These are phyloP conservation scores for Amauroascus niger DNA, from an alignment of 2,329 filamentous ascomycete species.

Conservation along the genomic window DNA sequence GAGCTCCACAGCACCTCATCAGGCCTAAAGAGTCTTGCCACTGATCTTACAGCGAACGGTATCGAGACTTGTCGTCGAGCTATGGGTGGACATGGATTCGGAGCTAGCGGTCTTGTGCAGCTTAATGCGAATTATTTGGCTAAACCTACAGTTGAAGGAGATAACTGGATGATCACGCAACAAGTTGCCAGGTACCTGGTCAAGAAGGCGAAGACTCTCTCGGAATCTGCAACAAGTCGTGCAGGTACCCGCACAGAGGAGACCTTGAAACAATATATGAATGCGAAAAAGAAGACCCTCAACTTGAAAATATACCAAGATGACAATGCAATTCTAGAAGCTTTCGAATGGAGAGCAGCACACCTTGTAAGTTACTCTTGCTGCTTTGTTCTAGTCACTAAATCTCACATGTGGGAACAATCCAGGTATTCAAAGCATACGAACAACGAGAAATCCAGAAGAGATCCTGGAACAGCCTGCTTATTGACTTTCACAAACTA, in stretches of 20 bases:
- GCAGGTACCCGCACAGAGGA: conserved; percentile 12
- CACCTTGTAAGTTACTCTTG: conserved; percentile 24
- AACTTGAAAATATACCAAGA: conserved; percentile 24
- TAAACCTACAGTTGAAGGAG: conserved; percentile 48
- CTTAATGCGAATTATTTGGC: conserved; percentile 44
- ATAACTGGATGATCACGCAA: conserved; percentile 51
- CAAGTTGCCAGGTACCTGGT: conserved; percentile 44
- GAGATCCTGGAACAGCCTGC: conserved; percentile 38
- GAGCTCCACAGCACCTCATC: conserved; percentile 47
- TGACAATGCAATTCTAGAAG: conserved; percentile 35
- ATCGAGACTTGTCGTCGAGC: conserved; percentile 47
- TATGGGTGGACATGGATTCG: conserved; percentile 47
- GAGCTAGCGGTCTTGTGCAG: conserved; percentile 44
- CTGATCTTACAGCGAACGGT: conserved; percentile 44
- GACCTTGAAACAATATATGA: conserved; percentile 23
- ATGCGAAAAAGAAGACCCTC: conserved; percentile 24
- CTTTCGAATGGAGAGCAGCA: conserved; percentile 40
- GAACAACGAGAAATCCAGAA: conserved; percentile 36
- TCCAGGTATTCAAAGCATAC: conserved; percentile 27
- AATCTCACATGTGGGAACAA: not conserved
- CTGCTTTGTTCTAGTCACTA: not conserved
- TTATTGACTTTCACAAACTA: conserved; percentile 22
- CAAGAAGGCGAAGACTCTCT: conserved; percentile 40
- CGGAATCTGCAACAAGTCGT: conserved; percentile 19
- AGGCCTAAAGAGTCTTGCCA: conserved; percentile 46